phyloP scores from a whole-genome alignment of 2,329 filamentous ascomycete species.

The Cladosporium oxysporum region DNA sequence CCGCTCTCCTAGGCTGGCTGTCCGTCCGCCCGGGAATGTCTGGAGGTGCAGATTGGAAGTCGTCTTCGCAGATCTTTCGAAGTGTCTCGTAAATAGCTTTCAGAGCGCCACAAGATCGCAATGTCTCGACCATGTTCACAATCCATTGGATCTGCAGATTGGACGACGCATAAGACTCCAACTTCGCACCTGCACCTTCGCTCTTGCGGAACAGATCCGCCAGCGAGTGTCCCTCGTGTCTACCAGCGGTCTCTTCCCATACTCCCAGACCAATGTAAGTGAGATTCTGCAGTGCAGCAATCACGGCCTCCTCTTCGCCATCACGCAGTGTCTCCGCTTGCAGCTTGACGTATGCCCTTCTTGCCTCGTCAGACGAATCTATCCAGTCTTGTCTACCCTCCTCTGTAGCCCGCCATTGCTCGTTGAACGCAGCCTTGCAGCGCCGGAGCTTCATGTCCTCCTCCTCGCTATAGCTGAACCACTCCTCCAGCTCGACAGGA shows the following conservation, averaged over 20 bases:
- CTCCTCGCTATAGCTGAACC: constrained; percentile 90
- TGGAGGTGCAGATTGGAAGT: constrained; percentile 27
- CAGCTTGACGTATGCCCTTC: constrained; percentile 58
- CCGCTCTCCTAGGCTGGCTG: constrained; percentile 29
- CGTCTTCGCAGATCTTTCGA: constrained; percentile 34
- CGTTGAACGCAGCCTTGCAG: constrained; percentile 74
- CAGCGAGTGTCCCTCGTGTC: constrained; percentile 30
- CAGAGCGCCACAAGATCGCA: constrained; percentile 45
- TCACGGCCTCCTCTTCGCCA: constrained; percentile 36
- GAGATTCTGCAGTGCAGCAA: constrained; percentile 44
- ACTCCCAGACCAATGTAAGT: constrained; percentile 51
- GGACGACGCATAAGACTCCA: constrained; percentile 38
- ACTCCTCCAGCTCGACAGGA: constrained; percentile 91
- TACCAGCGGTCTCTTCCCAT: constrained; percentile 53
- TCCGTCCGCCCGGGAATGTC: constrained; percentile 31
- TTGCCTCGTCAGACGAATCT: constrained; percentile 59
- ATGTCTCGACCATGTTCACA: constrained; percentile 44
- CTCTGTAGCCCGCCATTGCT: constrained; percentile 61
- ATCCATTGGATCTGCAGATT: constrained; percentile 48
- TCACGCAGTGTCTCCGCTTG: constrained; percentile 39
- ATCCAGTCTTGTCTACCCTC: constrained; percentile 62
- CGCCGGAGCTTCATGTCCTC: constrained; percentile 78
- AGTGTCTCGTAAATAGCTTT: constrained; percentile 44
- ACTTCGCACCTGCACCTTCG: constrained; percentile 32
- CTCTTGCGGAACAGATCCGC: constrained; percentile 31